Base-by-base conservation (phyloP, 306 rosid species). In the Parietaria judaica region DNA sequence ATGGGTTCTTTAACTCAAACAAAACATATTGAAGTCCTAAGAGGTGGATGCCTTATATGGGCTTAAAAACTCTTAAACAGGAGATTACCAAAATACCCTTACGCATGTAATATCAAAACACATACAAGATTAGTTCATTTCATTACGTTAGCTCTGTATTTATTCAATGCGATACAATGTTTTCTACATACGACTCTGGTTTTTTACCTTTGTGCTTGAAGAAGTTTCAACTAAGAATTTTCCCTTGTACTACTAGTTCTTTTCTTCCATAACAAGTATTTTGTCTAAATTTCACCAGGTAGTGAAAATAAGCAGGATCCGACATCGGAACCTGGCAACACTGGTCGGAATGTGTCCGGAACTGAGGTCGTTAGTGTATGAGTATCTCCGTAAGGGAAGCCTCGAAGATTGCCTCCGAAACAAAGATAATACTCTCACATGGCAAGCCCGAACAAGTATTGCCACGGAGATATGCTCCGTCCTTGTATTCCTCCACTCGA, bases 341-440 rank as follows among this genome's bases (percentile, higher is more conserved):
- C 72, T 88, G 61, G 69, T 88, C 66, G 98, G 98, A 72, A 70
- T 76, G 64, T 88, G 95, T 67, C 86, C 83, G 9, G 98, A 92
- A 72, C 73, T 85, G 16, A 77, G 95, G 59, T 84, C 95, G 47
- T 75, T 92, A 56, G 88, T 92, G 66, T 92, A 88, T 56, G 96
- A 92, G 66, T 79, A 82, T 72, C 78, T 82, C 34, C 84, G 71
- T 50, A 92, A 86, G 73, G 87, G 95, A 44, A 84, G 94, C 82
- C 89, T 92, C 64, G 95, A 82, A 72, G 81, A 84, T 66, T 81
- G 74, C 64, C 94, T 92, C 67, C 68, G 78, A 66, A 45, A 67
- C 71, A 81, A 80, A 73, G 77, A 72, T 59, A 82, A 64, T 36
- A 69, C 72, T 65, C 47, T 92, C 79, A 80, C 98, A 58, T 88